Evolutionary conservation across 441 rosid species (phyloP).

Genomic region (Eutrema salsugineum): DNA sequence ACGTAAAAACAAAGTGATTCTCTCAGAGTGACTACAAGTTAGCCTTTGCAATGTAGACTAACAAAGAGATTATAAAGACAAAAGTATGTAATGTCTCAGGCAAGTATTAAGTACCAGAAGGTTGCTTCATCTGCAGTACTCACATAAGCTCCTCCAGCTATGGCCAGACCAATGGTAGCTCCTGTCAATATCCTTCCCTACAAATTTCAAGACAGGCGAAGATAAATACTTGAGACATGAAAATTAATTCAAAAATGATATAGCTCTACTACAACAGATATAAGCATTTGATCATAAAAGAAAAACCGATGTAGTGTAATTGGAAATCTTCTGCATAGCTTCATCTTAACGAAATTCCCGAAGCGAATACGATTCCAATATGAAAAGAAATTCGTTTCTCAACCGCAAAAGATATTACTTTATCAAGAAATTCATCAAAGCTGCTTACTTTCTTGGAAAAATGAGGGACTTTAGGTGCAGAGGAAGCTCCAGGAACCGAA

Average conservation of each 20-base stretch:
- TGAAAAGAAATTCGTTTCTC: background rate
- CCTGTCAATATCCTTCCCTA: constrained; percentile 87
- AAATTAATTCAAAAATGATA: background rate
- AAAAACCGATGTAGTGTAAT: background rate
- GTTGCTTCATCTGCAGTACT: constrained; percentile 98
- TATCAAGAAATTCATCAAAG: background rate
- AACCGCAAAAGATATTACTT: background rate
- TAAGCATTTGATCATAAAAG: background rate
- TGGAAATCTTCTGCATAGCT: background rate
- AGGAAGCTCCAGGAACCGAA: constrained; percentile 45
- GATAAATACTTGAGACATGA: background rate
- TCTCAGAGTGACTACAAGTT: background rate
- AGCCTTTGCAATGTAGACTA: background rate
- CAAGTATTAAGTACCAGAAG: constrained; percentile 60
- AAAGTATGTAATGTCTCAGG: background rate
- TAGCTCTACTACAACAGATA: background rate
- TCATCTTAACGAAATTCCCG: background rate
- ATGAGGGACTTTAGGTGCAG: constrained; percentile 73
- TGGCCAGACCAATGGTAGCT: constrained; percentile 70
- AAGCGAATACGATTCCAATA: constrained; percentile 8
- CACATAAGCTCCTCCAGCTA: constrained; percentile 93
- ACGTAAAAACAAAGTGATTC: constrained; percentile 4
- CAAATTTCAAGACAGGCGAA: background rate
- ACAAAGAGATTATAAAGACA: background rate
- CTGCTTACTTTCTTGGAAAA: constrained; percentile 62